Evolutionary conservation across 495 filamentous ascomycete genomes (phyloP).

Genomic region (Apodospora peruviana): DNA sequence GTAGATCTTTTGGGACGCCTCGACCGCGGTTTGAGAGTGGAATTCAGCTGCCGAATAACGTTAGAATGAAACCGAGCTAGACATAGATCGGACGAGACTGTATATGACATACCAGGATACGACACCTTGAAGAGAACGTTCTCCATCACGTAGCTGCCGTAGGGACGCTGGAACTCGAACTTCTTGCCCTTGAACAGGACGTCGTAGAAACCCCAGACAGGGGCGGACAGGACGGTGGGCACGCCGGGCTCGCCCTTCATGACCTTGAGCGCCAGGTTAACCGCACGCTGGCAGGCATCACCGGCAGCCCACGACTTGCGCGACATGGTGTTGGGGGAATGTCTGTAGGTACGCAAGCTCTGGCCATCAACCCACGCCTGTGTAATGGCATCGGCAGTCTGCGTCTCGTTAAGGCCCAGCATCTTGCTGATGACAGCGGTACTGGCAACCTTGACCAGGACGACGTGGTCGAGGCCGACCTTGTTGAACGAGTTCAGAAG

Average conservation of each 20-base stretch:
- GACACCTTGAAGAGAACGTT: constrained; percentile 99
- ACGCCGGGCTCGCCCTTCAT: constrained; percentile 85
- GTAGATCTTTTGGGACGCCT: constrained; percentile 85
- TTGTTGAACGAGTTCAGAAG: constrained; percentile 98
- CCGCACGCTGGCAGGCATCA: constrained; percentile 93
- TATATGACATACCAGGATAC: constrained; percentile 65
- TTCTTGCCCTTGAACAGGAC: constrained; percentile 92
- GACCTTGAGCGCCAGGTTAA: constrained; percentile 91
- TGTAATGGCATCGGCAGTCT: constrained; percentile 91
- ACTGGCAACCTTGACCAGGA: constrained; percentile 95
- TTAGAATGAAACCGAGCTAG: background rate
- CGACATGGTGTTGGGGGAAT: constrained; percentile 98
- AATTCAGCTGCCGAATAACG: constrained; percentile 65
- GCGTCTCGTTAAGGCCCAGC: constrained; percentile 80
- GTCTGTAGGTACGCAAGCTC: constrained; percentile 90
- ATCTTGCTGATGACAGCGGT: constrained; percentile 91
- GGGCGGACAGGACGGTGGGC: constrained; percentile 86
- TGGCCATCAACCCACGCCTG: constrained; percentile 98
- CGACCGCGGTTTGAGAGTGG: constrained; percentile 97
- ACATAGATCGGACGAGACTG: background rate
- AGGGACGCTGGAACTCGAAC: constrained; percentile 92
- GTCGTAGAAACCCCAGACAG: constrained; percentile 98
- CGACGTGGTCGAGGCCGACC: constrained; percentile 94
- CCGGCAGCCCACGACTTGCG: constrained; percentile 98
- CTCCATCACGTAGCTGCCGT: constrained; percentile 99